Evolutionary conservation across 495 filamentous ascomycete species (phyloP).

Genomic region (Penicillium waksmanii): DNA sequence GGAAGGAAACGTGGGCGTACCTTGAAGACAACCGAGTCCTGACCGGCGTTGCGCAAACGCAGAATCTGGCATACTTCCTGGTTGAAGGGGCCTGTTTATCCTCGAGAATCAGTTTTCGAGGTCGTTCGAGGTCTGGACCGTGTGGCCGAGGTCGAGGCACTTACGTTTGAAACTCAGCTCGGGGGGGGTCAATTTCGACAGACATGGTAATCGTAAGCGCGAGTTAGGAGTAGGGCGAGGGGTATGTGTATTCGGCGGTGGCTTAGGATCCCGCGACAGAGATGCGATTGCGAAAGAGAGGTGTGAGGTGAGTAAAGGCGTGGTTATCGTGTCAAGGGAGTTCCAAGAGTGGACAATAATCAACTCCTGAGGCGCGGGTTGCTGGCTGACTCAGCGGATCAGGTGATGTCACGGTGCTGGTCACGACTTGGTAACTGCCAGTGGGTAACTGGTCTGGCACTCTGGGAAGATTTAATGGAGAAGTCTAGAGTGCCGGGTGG

Average conservation of each 20-base stretch:
- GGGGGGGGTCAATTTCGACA: constrained; percentile 81
- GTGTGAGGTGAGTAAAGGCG: constrained; percentile 7
- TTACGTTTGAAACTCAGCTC: constrained; percentile 94
- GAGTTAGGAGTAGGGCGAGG: neutral
- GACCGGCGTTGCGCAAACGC: constrained; percentile 76
- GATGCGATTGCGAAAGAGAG: constrained; percentile 21
- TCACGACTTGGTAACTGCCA: neutral
- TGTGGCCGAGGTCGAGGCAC: constrained; percentile 32
- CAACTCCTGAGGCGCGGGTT: constrained; percentile 24
- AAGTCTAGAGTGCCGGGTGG: too few relatives aligned
- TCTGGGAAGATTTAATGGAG: neutral
- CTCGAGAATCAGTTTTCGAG: constrained; percentile 23
- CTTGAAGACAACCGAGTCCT: constrained; percentile 91
- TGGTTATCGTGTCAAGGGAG: constrained; percentile 27
- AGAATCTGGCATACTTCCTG: constrained; percentile 86
- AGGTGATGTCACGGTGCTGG: constrained; percentile 27
- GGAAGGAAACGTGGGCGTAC: constrained; percentile 49
- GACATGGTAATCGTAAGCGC: constrained; percentile 67
- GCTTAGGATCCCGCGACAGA: constrained; percentile 14
- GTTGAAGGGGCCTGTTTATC: constrained; percentile 79
- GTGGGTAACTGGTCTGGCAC: too few relatives aligned
- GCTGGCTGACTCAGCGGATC: constrained; percentile 31
- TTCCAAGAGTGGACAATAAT: constrained; percentile 32
- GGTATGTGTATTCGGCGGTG: neutral
- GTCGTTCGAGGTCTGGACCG: constrained; percentile 6